Evolutionary conservation across 202 grass and related monocot genomes (phyloP), one percentile per base, ranked within the genome.

Genomic region (Bolboschoenoplectus hybrid): DNA sequence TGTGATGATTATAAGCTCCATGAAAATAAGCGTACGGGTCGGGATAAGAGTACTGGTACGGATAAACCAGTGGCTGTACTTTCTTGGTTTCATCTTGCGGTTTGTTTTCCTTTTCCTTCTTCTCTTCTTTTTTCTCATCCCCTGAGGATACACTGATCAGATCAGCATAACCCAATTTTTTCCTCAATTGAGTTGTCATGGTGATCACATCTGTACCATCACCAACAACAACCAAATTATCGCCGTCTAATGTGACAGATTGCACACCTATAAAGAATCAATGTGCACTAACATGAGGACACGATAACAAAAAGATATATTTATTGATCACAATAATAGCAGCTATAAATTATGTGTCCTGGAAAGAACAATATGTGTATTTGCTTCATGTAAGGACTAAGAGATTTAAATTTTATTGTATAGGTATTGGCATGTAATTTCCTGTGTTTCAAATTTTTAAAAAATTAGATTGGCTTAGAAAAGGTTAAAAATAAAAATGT

Each of bases 141-240:
- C 26, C 62, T 55, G 82, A 17, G 11, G 47, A 19, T 20, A 84
- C 62, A 41, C 82, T 85, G 45, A 85, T 69, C 4, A 85, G 65
- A 56, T 85, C 66, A 44, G 82, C 82, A 46, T 74, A 85, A 46
- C 64, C 82, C 64, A 85, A 78, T 68, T 64, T 53, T 14, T 88
- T 88, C 55, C 93, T 88, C 46, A 95, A 87, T 50, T 83, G 64
- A 47, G 46, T 43, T 4, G 82, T 85, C 38, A 85, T 32, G 32
- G 3, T 34, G 11, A 73, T 53, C 6, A 46, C 64, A 67, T 93
- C 93, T 2, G 91, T 82, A 0, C 91, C 91, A 0, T 93, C 81
- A 35, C 93, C 93, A 47, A 88, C 0, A 9, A 92, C 78, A 45
- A 87, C 85, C 45, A 95, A 80, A 75, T 91, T 91, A 63, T 91